Base-by-base conservation (phyloP, 352 stramenopile genomes). In the Pythium plurisporium region DNA sequence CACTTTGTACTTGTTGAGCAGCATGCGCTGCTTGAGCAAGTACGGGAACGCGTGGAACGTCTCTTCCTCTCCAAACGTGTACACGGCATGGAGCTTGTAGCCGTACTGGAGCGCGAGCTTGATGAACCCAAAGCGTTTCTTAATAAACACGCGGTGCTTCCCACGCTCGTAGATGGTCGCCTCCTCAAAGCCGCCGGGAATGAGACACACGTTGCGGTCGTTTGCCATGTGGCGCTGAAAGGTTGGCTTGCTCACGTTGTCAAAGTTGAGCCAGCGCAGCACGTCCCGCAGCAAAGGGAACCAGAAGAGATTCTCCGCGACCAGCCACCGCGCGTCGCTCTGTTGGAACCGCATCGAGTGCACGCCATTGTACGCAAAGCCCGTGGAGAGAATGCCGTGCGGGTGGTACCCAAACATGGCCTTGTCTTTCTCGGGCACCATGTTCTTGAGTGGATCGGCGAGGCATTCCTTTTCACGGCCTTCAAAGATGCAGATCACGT, bases 181-280 rank as follows among this genome's bases (percentile, higher is more conserved):
- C 72, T 98, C 95, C 65, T 98, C 90, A 59, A 98, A 97, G 14
- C 95, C 95, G 10, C 95, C 94, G 0, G 94, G 92, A 15, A 96
- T 65, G 19, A 98, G 62, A 17, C 67, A 81, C 56, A 94, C 31
- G 66, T 91, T 95, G 34, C 80, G 64, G 0, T 69, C 69, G 1
- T 69, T 66, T 9, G 45, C 55, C 76, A 89, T 86, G 40, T 91
- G 64, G 4, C 26, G 33, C 5, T 68, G 57, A 55, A 93, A 85
- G n/a, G 49, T 82, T 1, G 34, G 4, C 62, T 83, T 89, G 36
- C 36, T 64, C 17, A 81, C 73, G 40, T 69, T 70, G 31, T 71
- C 72, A 33, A 84, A 88, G 30, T 83, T 67, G 55, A 82, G 79
- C 81, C 83, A 94, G n/a, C 72, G 48, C 14, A 91, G 63, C 23